Conservation (phyloP, 306 rosid species). For the Pyrus betulifolia region DNA sequence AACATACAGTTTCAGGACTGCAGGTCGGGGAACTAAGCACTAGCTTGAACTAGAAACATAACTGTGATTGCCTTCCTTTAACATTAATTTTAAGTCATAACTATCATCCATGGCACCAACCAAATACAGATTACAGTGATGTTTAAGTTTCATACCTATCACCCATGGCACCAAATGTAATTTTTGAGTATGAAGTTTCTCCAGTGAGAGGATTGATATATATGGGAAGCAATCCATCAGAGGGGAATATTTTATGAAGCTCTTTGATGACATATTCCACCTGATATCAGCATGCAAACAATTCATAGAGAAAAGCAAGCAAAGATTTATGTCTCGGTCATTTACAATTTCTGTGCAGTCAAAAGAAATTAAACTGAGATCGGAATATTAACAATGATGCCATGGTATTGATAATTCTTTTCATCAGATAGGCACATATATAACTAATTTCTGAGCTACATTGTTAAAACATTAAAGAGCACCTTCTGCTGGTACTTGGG, state of each 20-base stretch:
- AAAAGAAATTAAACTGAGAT: neutral
- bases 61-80: neutral
- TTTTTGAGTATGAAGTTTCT: constrained; percentile 35
- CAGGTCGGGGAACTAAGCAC: neutral
- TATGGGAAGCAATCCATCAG: constrained; percentile 72
- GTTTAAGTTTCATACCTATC: constrained; percentile 42
- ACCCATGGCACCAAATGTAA: constrained; percentile 80
- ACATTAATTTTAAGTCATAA: neutral
- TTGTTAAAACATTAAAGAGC: neutral
- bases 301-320: neutral
- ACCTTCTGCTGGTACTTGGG: constrained; percentile 27
- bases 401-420: neutral
- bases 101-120: neutral
- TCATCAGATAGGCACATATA: neutral
- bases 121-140: neutral
- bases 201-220: constrained; percentile 61
- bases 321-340: neutral
- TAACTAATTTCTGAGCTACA: neutral
- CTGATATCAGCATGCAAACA: constrained; percentile 28
- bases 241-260: constrained; percentile 54
- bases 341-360: neutral
- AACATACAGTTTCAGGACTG: neutral
- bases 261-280: constrained; percentile 52
- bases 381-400: neutral
- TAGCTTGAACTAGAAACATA: neutral